Base-by-base conservation (phyloP, 768 basidiomycete genomes). In the Phaeotremella fagi region DNA sequence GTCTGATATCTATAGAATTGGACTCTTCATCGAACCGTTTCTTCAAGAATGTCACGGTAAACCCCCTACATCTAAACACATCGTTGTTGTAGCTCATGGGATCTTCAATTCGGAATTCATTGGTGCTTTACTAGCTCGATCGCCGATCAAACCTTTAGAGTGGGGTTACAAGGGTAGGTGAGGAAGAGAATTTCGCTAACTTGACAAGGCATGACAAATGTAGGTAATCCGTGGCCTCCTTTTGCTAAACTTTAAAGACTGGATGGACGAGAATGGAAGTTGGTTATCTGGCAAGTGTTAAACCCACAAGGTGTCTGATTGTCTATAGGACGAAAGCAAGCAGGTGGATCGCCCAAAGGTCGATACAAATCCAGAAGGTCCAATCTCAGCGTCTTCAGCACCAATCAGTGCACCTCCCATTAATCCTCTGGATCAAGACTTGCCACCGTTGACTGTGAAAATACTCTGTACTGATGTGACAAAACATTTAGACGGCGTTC, bases 11-110 rank as follows among this genome's bases (percentile, higher is more conserved):
- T 12, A 20, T 48, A 74, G 72, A 1, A 66, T 78, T 16, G 56
- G 68, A 0, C 47, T 67, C 12, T 77, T 72, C 46, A 64, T 78
- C 53, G 63, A 75, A 49, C 76, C 76, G 2, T 60, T 68, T 43
- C 47, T 77, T 14, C 37, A 60, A 48, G 57, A 54, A 25, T 59
- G 63, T 42, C 53, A 56, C 22, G 68, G 68, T 22, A 44, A 53
- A 42, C 48, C 65, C 15, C 15, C 62, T 28, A 36, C 54, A 52
- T 48, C 62, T 31, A 38, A 60, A 59, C 67, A 70, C 70, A 44
- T 74, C 23, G 63, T 76, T 1, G 68, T 78, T 4, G 75, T 78
- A 3, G 77, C 75, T 33, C 77, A 78, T 54, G 77, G 77, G 0
- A 77, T 78, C 57, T 76, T 75, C 61, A 73, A 77, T 43, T 54